Conservation (phyloP, 2,329 filamentous ascomycete species). For the Fusarium poae region DNA sequence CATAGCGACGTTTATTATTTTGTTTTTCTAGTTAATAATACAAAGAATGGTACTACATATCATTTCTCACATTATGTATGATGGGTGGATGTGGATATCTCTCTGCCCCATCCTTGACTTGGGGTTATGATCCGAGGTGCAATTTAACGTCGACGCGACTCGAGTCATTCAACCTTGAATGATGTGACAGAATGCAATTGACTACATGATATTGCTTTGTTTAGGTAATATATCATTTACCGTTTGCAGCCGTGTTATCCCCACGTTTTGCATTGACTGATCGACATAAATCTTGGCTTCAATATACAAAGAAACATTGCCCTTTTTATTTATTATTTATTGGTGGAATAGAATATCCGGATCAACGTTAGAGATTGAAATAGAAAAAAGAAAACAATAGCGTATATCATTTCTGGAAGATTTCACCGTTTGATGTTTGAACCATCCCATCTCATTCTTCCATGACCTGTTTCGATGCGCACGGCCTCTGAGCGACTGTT, state of each 20-base stretch:
- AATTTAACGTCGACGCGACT: constrained; percentile 19
- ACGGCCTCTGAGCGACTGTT: constrained; percentile 25
- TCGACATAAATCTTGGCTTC: constrained; percentile 11
- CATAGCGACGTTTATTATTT: neutral
- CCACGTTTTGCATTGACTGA: constrained; percentile 8
- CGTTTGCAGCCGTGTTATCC: constrained; percentile 2
- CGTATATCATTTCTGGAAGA: neutral
- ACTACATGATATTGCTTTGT: neutral
- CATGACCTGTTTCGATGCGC: constrained; percentile 22
- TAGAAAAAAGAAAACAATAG: neutral
- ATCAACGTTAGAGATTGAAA: neutral
- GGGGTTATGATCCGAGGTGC: constrained; percentile 1
- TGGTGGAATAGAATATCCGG: constrained; percentile 17
- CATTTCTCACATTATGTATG: constrained; percentile 3
- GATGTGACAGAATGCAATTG: neutral
- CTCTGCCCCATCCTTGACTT: constrained; percentile 8
- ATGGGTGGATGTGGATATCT: constrained; percentile 10
- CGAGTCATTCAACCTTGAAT: constrained; percentile 3
- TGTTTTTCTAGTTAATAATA: neutral
- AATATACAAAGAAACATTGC: constrained; percentile 13
- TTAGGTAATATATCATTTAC: neutral
- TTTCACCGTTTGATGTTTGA: neutral
- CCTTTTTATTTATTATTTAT: neutral
- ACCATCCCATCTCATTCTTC: neutral
- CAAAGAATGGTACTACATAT: constrained; percentile 6